Base-by-base conservation (phyloP, 2,329 filamentous ascomycete species). In the Ophiostoma montium region DNA sequence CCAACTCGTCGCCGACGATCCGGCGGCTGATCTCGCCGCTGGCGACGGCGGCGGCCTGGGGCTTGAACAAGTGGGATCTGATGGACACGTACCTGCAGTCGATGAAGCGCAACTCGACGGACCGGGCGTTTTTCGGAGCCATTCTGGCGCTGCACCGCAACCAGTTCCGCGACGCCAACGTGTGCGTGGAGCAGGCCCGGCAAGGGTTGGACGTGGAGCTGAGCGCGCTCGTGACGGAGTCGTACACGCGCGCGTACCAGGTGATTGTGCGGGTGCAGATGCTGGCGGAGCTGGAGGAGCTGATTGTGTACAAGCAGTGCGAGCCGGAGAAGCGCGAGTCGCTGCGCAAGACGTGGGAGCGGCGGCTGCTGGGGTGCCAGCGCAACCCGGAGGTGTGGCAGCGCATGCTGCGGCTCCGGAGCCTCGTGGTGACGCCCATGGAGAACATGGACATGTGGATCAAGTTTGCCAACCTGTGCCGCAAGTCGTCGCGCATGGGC, bases 391-490 rank as follows among this genome's bases (percentile, higher is more conserved):
- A 99, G 60, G 87, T 96, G 3, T 99, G 92, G 92, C 89, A 95
- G 62, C 80, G 92, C 52, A 96, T 96, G 87, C 79, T 99, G 49
- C 92, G 95, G 61, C 81, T 98, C 31, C 81, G 92, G 52, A 86
- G 88, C 18, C 73, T 99, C 47, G 92, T 99, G 52, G 90, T 96
- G 53, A 82, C 82, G 1, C 90, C 94, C 0, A 79, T 79, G 32
- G 89, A 99, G 63, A 95, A 95, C 60, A 87, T 94, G 72, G 86
- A 94, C 59, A 98, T 98, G 88, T 95, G 89, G 81, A 96, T 98
- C 70, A 99, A 98, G 63, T 98, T 95, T 63, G 86, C 92, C 59
- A 98, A 96, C 59, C 78, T 98, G 6, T 99, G 94, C 65, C 85
- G 94, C 59, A 99, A 98, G 65, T 95, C 90, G 41, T 85, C 87